Evolutionary conservation across 139 green algal species (phyloP).

Genomic region (Chlamydomonas asymmetrica): DNA sequence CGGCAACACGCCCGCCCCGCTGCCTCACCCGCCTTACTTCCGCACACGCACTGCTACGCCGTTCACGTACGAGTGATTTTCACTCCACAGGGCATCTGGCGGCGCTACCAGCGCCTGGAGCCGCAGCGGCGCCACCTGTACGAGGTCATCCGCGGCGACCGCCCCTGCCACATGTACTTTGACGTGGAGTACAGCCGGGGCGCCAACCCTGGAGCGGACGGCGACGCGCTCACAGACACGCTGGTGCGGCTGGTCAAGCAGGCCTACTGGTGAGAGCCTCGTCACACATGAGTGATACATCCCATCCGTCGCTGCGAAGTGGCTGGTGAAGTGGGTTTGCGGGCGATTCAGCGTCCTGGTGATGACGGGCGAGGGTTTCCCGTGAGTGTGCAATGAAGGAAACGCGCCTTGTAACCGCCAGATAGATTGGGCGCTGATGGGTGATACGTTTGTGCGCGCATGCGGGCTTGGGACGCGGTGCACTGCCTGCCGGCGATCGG

Average conservation of each 20-base stretch:
- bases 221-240: slow-evolving; percentile 55
- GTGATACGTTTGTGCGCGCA: no score
- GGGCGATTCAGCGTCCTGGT: neutral
- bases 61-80: no score
- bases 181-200: slow-evolving; percentile 76
- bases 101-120: slow-evolving; percentile 12
- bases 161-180: slow-evolving; percentile 89
- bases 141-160: slow-evolving; percentile 70
- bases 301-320: neutral
- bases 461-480: no score
- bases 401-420: neutral
- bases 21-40: neutral
- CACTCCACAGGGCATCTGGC: slow-evolving; percentile 9
- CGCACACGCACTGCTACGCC: no score
- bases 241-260: slow-evolving; percentile 52
- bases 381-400: no score
- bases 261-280: slow-evolving; percentile 9
- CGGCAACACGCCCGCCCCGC: no score
- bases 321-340: neutral
- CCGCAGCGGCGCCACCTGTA: slow-evolving; percentile 42
- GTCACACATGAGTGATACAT: neutral
- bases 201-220: slow-evolving; percentile 62
- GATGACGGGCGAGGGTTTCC: neutral
- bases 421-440: neutral
- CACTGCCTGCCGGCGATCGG: no score